Base-by-base conservation (phyloP, 768 basidiomycete species). In the Phylloporus sp. region DNA sequence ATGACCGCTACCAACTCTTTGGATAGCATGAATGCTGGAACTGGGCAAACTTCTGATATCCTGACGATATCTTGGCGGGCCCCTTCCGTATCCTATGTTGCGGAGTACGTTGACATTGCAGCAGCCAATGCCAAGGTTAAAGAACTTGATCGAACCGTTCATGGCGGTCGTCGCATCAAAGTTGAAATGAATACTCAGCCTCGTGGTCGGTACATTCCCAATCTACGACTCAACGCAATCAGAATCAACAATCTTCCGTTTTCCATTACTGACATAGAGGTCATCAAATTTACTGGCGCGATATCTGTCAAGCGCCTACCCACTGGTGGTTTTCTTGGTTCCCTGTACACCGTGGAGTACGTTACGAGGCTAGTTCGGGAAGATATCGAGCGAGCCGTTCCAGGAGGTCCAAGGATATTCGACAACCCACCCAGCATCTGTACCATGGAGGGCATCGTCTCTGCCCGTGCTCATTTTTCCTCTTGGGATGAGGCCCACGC, bases 31-130 rank as follows among this genome's bases (percentile, higher is more conserved):
- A 74, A 59, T 11, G 65, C 63, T 18, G 67, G 63, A 9, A 57
- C 67, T 3, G 55, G 55, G 5, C 66, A 66, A 3, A 68, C 70
- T 26, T 40, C 63, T 5, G 69, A 80, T 12, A 68, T 72, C 32
- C 59, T 85, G 45, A 74, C 72, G 0, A 71, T 84, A 39, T 75
- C 73, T 11, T 86, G 83, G 80, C 70, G 64, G 6, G 64, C 67
- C 1, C 81, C 82, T 2, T 78, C 76, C n/a, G 59, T 60, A 5
- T 64, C 73, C 2, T 74, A 77, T 52, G 55, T 78, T n/a, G 81
- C 71, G 1, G 72, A 69, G 4, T 85, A 78, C 54, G 6, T 45
- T 5, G 63, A 66, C 16, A 18, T 53, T 18, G n/a, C 53, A 8
- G 29, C 56, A 4, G 68, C 63, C 34, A 47, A 40, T 7, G 56